A percentile compares a stretch with the other conserved stretches of the same genome.
These are phyloP conservation scores for Paraurostyla sp. DNA, from an alignment of 73 alveolate genomes.

Conservation along the genomic window DNA sequence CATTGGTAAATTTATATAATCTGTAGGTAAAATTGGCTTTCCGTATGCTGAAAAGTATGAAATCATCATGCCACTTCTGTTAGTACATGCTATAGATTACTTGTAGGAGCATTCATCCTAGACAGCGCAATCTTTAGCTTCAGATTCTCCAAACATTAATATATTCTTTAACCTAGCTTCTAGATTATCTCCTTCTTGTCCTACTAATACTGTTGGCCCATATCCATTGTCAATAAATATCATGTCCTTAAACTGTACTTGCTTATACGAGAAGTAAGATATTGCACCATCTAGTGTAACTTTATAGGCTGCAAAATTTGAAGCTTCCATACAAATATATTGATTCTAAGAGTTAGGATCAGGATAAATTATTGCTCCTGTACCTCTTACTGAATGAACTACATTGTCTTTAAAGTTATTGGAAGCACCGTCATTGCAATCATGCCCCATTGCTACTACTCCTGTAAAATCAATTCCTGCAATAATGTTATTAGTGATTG, in stretches of 20 bases:
- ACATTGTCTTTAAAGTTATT: slow-evolving; percentile 24
- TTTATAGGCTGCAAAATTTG: slow-evolving; percentile 37
- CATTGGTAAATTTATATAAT: neutral
- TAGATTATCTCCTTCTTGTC: slow-evolving; percentile 2
- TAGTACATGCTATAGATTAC: neutral
- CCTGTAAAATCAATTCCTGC: slow-evolving; percentile 13
- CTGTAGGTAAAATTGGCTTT: neutral
- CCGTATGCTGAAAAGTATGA: neutral
- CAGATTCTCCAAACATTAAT: slow-evolving; percentile 29
- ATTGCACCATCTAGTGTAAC: slow-evolving; percentile 9
- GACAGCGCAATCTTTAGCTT: slow-evolving; percentile 13
- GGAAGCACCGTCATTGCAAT: neutral
- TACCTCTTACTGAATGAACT: slow-evolving; percentile 28
- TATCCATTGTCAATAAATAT: slow-evolving; percentile 22
- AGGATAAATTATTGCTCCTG: slow-evolving; percentile 17
- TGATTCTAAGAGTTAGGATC: neutral
- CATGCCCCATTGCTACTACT: neutral
- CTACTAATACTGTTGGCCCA: slow-evolving; percentile 12
- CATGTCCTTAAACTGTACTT: neutral
- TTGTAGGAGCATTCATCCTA: neutral
- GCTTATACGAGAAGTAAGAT: neutral
- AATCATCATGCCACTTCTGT: slow-evolving; percentile 6
- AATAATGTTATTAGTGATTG: neutral
- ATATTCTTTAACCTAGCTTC: neutral
- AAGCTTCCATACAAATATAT: slow-evolving; percentile 4